Conservation (phyloP, 108 stramenopile species). For the Cylindrotheca closterium region DNA sequence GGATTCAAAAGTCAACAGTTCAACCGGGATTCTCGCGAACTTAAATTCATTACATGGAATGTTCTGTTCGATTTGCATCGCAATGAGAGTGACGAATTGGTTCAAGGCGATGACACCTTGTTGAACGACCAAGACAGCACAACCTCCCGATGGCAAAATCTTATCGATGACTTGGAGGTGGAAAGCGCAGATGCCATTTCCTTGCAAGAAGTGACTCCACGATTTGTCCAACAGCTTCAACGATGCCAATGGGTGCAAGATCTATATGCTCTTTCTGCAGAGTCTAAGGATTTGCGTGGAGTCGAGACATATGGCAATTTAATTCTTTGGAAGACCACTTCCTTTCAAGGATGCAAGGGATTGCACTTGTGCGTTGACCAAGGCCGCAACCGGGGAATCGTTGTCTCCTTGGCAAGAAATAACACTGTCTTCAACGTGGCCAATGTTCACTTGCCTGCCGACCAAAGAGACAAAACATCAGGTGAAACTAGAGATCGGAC, state of each 20-base stretch:
- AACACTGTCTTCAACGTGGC: background rate
- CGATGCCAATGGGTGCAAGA: conserved; percentile 6
- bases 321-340: conserved; percentile 14
- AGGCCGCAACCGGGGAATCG: conserved; percentile 1
- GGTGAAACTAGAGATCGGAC: background rate
- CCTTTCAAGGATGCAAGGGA: background rate
- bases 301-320: conserved; percentile 15
- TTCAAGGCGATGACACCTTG: background rate
- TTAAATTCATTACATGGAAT: conserved; percentile 24
- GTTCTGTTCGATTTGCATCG: conserved; percentile 23
- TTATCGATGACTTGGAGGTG: background rate
- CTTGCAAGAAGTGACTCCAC: conserved; percentile 28
- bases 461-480: background rate
- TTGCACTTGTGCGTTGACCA: conserved; percentile 3
- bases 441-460: background rate
- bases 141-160: conserved; percentile 3
- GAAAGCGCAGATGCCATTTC: conserved; percentile 15
- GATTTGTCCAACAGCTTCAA: conserved; percentile 8
- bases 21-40: background rate
- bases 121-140: background rate
- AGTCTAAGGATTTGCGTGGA: background rate
- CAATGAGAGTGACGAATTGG: conserved; percentile 2
- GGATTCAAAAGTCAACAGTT: too few species aligned
- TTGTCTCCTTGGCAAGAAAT: background rate
- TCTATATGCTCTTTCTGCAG: conserved; percentile 2